Percentiles rank a stretch among this genome's conserved stretches.
Conservation (phyloP, 164 flowering plant genomes). For the Kalanchoe fedtschenkoi region DNA sequence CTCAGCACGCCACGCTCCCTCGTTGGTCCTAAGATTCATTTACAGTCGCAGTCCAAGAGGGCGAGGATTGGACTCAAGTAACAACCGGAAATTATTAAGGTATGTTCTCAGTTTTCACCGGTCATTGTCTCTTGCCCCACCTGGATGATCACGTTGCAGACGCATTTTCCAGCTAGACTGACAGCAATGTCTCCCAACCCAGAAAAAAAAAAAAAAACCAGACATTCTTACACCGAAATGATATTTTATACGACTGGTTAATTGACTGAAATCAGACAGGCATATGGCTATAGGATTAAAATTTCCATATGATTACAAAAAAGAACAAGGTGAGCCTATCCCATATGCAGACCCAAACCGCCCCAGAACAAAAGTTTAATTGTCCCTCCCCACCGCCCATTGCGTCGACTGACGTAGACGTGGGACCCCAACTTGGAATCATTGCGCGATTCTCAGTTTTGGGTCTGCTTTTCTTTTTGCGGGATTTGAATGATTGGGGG, state of each 20-base stretch:
- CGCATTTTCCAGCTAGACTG: constrained; percentile 5
- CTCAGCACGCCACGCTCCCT: neutral
- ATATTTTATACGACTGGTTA: neutral
- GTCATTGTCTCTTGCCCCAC: neutral
- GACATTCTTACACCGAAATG: neutral
- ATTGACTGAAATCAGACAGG: neutral
- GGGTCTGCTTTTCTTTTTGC: neutral
- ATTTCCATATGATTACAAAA: neutral
- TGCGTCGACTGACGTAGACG: neutral
- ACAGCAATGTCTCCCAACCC: constrained; percentile 1
- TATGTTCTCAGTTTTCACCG: neutral
- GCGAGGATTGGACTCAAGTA: neutral
- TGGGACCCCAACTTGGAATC: neutral
- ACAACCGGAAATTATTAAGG: neutral
- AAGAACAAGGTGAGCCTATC: neutral
- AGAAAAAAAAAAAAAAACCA: neutral
- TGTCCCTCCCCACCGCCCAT: constrained; percentile 5
- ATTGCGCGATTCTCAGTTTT: neutral
- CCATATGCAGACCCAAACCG: constrained; percentile 2
- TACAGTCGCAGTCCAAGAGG: too few species aligned
- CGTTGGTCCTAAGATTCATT: neutral
- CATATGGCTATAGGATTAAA: neutral
- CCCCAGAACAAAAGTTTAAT: constrained; percentile 2
- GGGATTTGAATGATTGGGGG: neutral
- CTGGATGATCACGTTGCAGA: neutral